A percentile compares a stretch with the other conserved stretches of the same genome.
Conservation (phyloP, 345 rosid genomes). For the sweet orange (Citrus sinensis) region DNA sequence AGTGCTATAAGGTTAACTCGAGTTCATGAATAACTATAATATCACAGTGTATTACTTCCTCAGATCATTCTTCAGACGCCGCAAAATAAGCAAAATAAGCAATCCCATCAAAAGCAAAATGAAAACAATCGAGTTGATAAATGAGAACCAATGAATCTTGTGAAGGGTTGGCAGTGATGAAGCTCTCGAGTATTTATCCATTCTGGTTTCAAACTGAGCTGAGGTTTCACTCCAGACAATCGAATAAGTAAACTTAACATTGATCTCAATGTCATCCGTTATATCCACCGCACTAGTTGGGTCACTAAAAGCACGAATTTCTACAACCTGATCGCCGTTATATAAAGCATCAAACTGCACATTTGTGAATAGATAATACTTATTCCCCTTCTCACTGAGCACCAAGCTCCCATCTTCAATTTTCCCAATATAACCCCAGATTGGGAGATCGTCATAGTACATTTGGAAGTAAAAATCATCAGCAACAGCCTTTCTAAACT, state of each 20-base stretch:
- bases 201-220: constrained; percentile 47
- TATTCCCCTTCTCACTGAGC: constrained; percentile 24
- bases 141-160: constrained; percentile 69
- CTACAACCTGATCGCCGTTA: constrained; percentile 52
- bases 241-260: constrained; percentile 73
- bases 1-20: not conserved
- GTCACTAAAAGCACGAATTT: constrained; percentile 56
- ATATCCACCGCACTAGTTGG: constrained; percentile 64
- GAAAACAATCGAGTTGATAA: constrained; percentile 52
- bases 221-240: constrained; percentile 66
- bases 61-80: constrained; percentile 67
- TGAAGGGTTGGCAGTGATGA: constrained; percentile 46
- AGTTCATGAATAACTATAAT: not conserved
- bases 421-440: constrained; percentile 93
- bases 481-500: constrained; percentile 49
- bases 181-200: constrained; percentile 56
- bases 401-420: constrained; percentile 43
- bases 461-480: constrained; percentile 84
- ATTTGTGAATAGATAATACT: constrained; percentile 67
- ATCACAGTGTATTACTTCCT: constrained; percentile 41
- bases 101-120: constrained; percentile 54
- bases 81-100: constrained; percentile 49
- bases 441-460: constrained; percentile 82
- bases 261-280: constrained; percentile 52
- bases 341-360: constrained; percentile 61